Base-by-base conservation (phyloP, 1,284 basidiomycete species). In the Ceratobasidium sp. region DNA sequence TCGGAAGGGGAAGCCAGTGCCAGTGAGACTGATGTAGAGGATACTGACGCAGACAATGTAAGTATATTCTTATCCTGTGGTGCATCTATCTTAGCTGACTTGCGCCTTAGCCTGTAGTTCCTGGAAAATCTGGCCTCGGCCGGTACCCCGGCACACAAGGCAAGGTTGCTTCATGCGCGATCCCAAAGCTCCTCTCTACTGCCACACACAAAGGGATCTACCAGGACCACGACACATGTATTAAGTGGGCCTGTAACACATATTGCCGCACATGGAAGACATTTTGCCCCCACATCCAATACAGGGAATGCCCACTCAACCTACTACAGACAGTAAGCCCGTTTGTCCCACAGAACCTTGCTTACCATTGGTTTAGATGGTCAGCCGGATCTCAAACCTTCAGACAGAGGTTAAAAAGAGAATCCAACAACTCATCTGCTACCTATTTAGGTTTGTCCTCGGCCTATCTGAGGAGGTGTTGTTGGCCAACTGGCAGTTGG, bases 161-260 rank as follows among this genome's bases (percentile, higher is more conserved):
- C 49, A 53, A 53, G 49, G 49, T 53, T 53, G 49, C 49, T n/a
- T 53, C 49, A 24, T n/a, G 51, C 6, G 51, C 51, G 6, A 54
- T 54, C 19, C 51, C 51, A 13, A n/a, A 24, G 29, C 22, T 54
- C 16, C 22, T 54, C 6, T 24, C 51, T 27, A 54, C 51, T 11
- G 51, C 51, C 13, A 27, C 22, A 27, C 24, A n/a, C 24, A 54
- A 27, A 27, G 51, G 51, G 14, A n/a, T 54, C 51, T 54, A 54
- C 29, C 51, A 54, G 16, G 22, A 27, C 24, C 24, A n/a, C 7
- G 29, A 54, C 24, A 54, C 51, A 54, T 13, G 9, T n/a, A 13
- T 54, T 3, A 54, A 27, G 22, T 54, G 51, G 51, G 51, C 51
- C 14, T n/a, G 51, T 6, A 54, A 27, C 13, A n/a, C 51, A 3